Conservation (phyloP, 2,329 filamentous ascomycete species). For the Leptographium wingfieldii region DNA sequence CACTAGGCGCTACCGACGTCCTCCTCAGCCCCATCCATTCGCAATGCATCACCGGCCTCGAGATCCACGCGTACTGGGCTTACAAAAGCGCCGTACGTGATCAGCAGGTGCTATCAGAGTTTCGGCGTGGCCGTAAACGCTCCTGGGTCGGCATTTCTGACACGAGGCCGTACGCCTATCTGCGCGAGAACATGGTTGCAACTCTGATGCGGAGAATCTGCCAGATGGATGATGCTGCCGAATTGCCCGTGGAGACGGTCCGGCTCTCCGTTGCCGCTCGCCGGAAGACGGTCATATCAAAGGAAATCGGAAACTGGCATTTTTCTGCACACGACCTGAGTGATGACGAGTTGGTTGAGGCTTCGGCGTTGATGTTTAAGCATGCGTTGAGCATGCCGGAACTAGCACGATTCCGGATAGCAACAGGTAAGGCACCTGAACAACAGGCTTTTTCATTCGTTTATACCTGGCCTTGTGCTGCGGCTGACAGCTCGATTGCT, state of each 20-base stretch:
- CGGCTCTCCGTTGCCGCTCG: constrained; percentile 56
- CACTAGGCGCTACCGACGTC: constrained; percentile 78
- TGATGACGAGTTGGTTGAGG: constrained; percentile 82
- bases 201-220: constrained; percentile 84
- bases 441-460: constrained; percentile 2
- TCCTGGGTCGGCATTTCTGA: constrained; percentile 87
- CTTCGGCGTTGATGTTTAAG: constrained; percentile 75
- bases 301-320: constrained; percentile 64
- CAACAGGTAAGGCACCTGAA: constrained; percentile 48
- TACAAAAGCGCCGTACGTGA: constrained; percentile 65
- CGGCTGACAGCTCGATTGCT: not conserved
- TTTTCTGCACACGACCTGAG: constrained; percentile 84
- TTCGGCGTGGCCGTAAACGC: constrained; percentile 65
- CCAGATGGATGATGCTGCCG: constrained; percentile 44
- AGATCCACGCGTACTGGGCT: constrained; percentile 72
- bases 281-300: constrained; percentile 51
- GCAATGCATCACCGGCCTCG: constrained; percentile 61
- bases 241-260: constrained; percentile 49
- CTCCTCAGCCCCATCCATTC: constrained; percentile 65
- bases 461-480: not conserved
- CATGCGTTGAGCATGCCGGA: constrained; percentile 76
- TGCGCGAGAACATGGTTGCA: constrained; percentile 88
- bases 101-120: constrained; percentile 57
- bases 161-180: constrained; percentile 74
- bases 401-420: constrained; percentile 66